A percentile compares a stretch with the other conserved stretches of the same genome.
Evolutionary conservation across 106 monocot genomes (phyloP).

Genomic region (Platanthera guangdongensis): DNA sequence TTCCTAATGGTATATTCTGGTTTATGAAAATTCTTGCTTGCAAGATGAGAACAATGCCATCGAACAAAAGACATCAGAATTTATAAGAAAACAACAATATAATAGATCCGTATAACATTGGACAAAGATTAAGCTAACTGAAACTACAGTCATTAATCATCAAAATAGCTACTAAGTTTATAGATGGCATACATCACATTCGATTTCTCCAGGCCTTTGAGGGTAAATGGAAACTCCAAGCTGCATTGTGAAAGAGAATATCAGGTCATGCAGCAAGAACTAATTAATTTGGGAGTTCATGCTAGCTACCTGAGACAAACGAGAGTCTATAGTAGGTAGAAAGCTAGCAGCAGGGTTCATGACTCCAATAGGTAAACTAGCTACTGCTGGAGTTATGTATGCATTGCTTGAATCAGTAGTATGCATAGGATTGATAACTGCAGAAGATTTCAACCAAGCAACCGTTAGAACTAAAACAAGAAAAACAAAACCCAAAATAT

Average conservation of each 20-base stretch:
- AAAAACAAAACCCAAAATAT: not conserved
- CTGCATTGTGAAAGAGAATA: conserved; percentile 21
- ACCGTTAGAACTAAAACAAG: not conserved
- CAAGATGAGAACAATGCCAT: too few species aligned
- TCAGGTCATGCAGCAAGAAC: not conserved
- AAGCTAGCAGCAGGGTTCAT: conserved; percentile 42
- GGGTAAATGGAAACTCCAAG: conserved; percentile 46
- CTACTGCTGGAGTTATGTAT: conserved; percentile 25
- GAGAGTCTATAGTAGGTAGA: conserved; percentile 45
- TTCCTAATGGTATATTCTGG: too few species aligned
- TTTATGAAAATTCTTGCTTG: too few species aligned
- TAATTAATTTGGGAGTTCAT: not conserved
- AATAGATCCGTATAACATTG: too few species aligned
- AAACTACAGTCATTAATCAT: not conserved
- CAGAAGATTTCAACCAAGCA: conserved; percentile 9
- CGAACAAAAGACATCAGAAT: too few species aligned
- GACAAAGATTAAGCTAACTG: too few species aligned
- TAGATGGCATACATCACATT: conserved; percentile 69
- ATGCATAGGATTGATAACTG: conserved; percentile 39
- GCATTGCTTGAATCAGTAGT: conserved; percentile 20
- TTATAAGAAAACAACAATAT: too few species aligned
- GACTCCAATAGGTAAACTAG: conserved; percentile 29
- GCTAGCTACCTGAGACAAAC: conserved; percentile 37
- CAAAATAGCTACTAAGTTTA: not conserved
- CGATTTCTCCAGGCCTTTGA: conserved; percentile 81